Conservation (phyloP, 1,284 basidiomycete genomes). For the Schizophyllum commune region DNA sequence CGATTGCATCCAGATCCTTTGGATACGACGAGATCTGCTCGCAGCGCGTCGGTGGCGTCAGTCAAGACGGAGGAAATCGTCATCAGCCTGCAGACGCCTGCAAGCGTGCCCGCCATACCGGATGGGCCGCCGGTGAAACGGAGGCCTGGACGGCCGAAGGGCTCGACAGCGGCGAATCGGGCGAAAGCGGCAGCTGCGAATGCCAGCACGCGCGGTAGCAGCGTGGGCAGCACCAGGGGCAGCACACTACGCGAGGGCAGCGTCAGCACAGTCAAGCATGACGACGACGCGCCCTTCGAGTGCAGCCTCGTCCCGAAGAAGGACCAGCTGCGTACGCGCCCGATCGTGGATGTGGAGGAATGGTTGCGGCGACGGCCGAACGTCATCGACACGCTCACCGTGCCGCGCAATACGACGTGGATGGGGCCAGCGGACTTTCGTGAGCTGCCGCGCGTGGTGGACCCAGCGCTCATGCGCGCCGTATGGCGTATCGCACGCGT, state of each 20-base stretch:
- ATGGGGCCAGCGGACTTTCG: background rate
- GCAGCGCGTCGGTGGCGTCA: background rate
- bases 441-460: background rate
- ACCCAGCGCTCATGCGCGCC: constrained; percentile 6
- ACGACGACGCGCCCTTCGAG: background rate
- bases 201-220: background rate
- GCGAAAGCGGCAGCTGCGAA: background rate
- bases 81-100: background rate
- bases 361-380: background rate
- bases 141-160: background rate
- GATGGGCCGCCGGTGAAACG: background rate
- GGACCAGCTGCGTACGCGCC: background rate
- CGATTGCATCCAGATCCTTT: background rate
- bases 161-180: background rate
- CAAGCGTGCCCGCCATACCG: background rate
- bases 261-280: background rate
- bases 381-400: background rate
- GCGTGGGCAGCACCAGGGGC: background rate
- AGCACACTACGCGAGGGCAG: background rate
- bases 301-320: background rate
- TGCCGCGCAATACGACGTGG: background rate
- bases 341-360: background rate
- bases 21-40: background rate
- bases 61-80: background rate
- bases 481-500: constrained; percentile 1